Conservation (phyloP, 495 filamentous ascomycete species). For the Aspergillus incahuasiensis region DNA sequence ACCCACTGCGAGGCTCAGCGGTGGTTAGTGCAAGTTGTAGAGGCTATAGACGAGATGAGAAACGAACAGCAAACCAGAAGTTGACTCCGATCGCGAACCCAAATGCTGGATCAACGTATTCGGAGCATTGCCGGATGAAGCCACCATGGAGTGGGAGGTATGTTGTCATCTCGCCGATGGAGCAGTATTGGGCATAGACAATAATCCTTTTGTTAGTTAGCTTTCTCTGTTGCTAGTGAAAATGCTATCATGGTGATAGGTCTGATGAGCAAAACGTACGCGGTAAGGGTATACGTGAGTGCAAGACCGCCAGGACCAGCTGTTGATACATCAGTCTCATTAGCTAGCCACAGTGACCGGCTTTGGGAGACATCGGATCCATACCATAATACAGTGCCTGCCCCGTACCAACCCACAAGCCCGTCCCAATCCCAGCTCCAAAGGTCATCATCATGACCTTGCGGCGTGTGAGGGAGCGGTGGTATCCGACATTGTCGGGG, state of each 20-base stretch:
- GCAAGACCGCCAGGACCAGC: conserved; percentile 27
- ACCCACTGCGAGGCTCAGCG: conserved; percentile 22
- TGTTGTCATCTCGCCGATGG: conserved; percentile 29
- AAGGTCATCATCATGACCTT: conserved; percentile 36
- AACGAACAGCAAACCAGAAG: conserved; percentile 27
- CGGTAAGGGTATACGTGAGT: conserved; percentile 25
- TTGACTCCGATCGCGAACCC: conserved; percentile 30
- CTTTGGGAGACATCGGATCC: neutral
- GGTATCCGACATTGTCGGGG: conserved; percentile 19
- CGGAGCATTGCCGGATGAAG: conserved; percentile 27
- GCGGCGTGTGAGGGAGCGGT: conserved; percentile 25
- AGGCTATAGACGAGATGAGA: neutral
- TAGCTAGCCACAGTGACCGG: neutral
- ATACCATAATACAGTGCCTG: conserved; percentile 28
- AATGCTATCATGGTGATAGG: too few species aligned
- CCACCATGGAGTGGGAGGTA: conserved; percentile 30
- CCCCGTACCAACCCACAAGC: conserved; percentile 23
- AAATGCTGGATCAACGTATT: conserved; percentile 28
- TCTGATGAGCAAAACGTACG: too few species aligned
- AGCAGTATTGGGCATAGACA: conserved; percentile 26
- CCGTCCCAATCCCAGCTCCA: conserved; percentile 28
- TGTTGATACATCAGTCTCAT: neutral
- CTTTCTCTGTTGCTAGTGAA: too few species aligned
- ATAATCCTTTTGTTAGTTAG: conserved; percentile 18
- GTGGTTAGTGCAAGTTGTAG: neutral